A percentile compares a stretch with the other conserved stretches of the same genome.
Conservation (phyloP, 2,329 filamentous ascomycete genomes). For the Graphilbum ipis-grandicollis region DNA sequence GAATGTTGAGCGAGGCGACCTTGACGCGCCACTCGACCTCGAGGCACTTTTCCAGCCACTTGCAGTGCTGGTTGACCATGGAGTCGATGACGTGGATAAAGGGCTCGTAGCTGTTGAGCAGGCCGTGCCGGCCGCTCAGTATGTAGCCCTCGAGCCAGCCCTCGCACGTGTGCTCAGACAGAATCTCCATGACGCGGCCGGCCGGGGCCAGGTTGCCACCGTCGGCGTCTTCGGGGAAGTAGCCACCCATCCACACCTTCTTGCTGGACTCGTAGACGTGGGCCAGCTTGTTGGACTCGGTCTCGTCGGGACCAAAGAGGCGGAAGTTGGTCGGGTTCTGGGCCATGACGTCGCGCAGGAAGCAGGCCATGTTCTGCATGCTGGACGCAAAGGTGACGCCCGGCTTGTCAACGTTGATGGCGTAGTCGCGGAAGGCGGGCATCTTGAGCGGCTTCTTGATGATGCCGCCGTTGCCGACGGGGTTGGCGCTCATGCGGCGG, state of each 20-base stretch:
- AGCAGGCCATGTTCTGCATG: constrained; percentile 53
- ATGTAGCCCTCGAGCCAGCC: constrained; percentile 70
- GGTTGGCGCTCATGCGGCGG: constrained; percentile 61
- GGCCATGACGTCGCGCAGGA: constrained; percentile 49
- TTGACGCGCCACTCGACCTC: constrained; percentile 63
- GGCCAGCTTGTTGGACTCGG: constrained; percentile 61
- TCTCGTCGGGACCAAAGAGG: constrained; percentile 65
- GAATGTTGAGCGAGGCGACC: constrained; percentile 61
- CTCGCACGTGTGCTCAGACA: constrained; percentile 67
- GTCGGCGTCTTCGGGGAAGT: constrained; percentile 58
- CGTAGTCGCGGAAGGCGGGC: constrained; percentile 54
- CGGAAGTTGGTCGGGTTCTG: constrained; percentile 53
- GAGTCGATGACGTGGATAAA: constrained; percentile 74
- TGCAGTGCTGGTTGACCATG: constrained; percentile 74
- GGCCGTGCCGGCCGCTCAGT: constrained; percentile 55
- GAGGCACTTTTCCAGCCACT: constrained; percentile 70
- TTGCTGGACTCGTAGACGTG: constrained; percentile 56
- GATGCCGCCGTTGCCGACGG: constrained; percentile 53
- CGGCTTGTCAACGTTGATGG: constrained; percentile 41
- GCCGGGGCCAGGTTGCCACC: constrained; percentile 53
- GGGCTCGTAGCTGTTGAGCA: constrained; percentile 68
- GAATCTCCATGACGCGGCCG: constrained; percentile 67
- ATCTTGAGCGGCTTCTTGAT: constrained; percentile 50
- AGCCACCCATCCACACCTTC: constrained; percentile 68
- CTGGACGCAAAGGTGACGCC: constrained; percentile 39